phyloP scores from a whole-genome alignment of 2,329 filamentous ascomycete genomes.

The Monilinia polystroma region DNA sequence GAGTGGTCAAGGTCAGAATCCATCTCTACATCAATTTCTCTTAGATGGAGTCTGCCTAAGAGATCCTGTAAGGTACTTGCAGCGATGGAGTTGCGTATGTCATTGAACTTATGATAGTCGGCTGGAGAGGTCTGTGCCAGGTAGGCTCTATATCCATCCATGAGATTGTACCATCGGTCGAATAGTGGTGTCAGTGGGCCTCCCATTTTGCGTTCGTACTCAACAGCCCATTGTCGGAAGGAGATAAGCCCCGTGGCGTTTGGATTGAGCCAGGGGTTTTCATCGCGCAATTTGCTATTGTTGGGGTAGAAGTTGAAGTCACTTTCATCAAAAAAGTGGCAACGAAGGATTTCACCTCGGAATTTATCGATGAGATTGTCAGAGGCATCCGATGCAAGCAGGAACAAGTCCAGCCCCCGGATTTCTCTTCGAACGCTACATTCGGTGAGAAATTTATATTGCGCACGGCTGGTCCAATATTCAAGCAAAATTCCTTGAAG shows the following conservation, averaged over 20 bases:
- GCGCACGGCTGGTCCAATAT: neutral
- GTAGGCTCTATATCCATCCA: neutral
- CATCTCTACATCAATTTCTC: too few species aligned
- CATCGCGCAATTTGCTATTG: rapidly evolving
- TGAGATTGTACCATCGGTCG: neutral
- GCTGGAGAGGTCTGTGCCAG: neutral
- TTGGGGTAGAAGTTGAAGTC: neutral
- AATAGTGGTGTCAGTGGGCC: rapidly evolving
- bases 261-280: neutral
- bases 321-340: neutral
- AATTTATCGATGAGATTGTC: neutral
- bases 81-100: neutral
- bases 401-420: rapidly evolving
- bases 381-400: rapidly evolving
- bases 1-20: too few species aligned
- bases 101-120: neutral
- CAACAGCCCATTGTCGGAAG: neutral
- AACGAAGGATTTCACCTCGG: neutral
- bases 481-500: neutral
- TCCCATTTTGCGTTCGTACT: neutral
- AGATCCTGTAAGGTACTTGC: neutral
- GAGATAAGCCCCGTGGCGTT: neutral
- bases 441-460: neutral
- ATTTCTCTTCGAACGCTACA: neutral
- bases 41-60: too few species aligned